Conservation (phyloP, 495 filamentous ascomycete species). For the Xanthoparmelia taractica region DNA sequence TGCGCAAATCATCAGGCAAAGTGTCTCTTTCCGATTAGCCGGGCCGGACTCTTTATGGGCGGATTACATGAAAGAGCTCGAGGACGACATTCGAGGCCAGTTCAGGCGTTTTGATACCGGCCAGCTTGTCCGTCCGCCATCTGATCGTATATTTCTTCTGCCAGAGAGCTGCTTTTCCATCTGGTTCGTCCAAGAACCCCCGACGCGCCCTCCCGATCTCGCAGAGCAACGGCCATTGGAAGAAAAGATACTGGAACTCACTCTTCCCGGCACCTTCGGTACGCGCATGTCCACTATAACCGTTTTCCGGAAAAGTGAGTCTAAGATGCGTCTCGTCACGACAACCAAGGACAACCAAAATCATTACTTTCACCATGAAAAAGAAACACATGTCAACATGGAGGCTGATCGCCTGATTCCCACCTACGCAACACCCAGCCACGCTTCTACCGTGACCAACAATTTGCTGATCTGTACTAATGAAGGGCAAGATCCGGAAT, state of each 20-base stretch:
- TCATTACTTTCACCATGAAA: constrained; percentile 13
- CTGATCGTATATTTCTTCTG: constrained; percentile 4
- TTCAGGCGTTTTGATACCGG: constrained; percentile 15
- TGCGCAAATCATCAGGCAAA: constrained; percentile 2
- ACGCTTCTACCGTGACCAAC: constrained; percentile 6
- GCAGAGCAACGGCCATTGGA: constrained; percentile 23
- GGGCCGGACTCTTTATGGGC: constrained; percentile 17
- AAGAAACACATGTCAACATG: constrained; percentile 17
- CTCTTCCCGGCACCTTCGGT: constrained; percentile 6
- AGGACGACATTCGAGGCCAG: constrained; percentile 10
- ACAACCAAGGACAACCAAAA: constrained; percentile 16
- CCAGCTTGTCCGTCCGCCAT: constrained; percentile 4
- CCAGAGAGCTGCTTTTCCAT: constrained; percentile 16
- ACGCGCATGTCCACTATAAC: constrained; percentile 11
- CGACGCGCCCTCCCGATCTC: constrained; percentile 12
- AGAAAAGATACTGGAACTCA: constrained; percentile 23
- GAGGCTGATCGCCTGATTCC: constrained; percentile 19
- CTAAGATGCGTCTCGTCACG: constrained; percentile 22
- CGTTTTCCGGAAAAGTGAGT: constrained; percentile 19
- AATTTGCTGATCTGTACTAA: constrained; percentile 23
- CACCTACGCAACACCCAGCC: constrained; percentile 19
- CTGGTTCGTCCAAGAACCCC: constrained; percentile 15
- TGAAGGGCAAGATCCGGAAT: constrained; percentile 16
- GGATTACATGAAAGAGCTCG: constrained; percentile 15
- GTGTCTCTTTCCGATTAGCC: background rate